phyloP scores from a whole-genome alignment of 257 asterid species.

The Nicotiana obtusifolia region DNA sequence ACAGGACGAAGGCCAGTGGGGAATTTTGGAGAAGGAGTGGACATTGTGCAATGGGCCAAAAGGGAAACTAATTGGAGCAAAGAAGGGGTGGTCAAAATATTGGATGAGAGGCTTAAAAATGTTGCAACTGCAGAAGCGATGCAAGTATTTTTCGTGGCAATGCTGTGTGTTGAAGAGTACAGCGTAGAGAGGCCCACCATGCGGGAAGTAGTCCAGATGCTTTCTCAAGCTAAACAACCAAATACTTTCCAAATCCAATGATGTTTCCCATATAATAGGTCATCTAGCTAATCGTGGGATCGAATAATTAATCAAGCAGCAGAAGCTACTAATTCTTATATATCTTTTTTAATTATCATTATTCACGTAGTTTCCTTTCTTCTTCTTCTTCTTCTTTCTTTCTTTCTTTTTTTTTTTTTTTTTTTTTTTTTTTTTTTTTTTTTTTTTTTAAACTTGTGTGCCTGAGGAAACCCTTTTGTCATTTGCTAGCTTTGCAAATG shows the following conservation, averaged over 20 bases:
- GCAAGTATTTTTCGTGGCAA: constrained; percentile 43
- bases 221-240: constrained; percentile 40
- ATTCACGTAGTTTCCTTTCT: not conserved
- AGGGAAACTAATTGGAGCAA: constrained; percentile 31
- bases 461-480: not conserved
- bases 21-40: constrained; percentile 32
- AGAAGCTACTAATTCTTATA: not conserved
- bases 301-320: not conserved
- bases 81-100: constrained; percentile 34
- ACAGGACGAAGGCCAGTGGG: constrained; percentile 35
- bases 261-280: not conserved
- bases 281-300: not conserved
- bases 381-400: no score
- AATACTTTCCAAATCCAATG: constrained; percentile 35
- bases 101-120: constrained; percentile 33
- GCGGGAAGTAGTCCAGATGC: constrained; percentile 43
- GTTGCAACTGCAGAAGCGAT: constrained; percentile 31
- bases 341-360: not conserved
- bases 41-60: constrained; percentile 36
- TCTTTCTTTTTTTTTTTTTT: no score
- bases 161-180: constrained; percentile 40
- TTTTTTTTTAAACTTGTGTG: not conserved
- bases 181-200: constrained; percentile 38
- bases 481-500: not conserved
- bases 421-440: not conserved